Evolutionary conservation across 2,329 filamentous ascomycete genomes (phyloP).

Genomic region (Dryadomyces quercus-mongolicae): DNA sequence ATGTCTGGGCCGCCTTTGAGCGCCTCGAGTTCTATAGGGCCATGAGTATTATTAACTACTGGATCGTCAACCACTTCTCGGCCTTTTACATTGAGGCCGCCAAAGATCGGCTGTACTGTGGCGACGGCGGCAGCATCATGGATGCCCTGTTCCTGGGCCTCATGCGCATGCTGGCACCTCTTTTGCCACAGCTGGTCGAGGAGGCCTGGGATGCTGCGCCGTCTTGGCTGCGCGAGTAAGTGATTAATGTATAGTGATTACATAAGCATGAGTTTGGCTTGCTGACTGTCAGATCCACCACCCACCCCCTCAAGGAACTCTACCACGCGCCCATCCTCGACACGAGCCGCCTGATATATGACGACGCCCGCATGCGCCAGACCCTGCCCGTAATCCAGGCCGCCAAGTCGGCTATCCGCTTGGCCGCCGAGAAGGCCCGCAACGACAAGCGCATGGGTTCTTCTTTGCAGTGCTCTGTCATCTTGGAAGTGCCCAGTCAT

Average conservation of each 20-base stretch:
- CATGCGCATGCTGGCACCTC: slow-evolving; percentile 65
- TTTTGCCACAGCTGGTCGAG: slow-evolving; percentile 74
- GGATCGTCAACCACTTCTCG: slow-evolving; percentile 73
- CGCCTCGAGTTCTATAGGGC: slow-evolving; percentile 76
- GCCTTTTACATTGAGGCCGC: slow-evolving; percentile 88
- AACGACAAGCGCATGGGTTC: slow-evolving; percentile 62
- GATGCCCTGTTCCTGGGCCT: slow-evolving; percentile 60
- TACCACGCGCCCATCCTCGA: slow-evolving; percentile 32
- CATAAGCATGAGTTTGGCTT: slow-evolving; percentile 7
- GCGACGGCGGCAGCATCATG: slow-evolving; percentile 51
- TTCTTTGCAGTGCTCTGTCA: slow-evolving; percentile 65
- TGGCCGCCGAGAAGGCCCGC: slow-evolving; percentile 61
- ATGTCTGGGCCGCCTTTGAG: slow-evolving; percentile 53
- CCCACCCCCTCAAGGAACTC: slow-evolving; percentile 34
- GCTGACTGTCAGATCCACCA: slow-evolving; percentile 13
- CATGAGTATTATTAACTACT: slow-evolving; percentile 61
- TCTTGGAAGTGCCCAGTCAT: slow-evolving; percentile 33
- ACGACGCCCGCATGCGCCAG: slow-evolving; percentile 26
- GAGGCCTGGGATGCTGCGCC: slow-evolving; percentile 78
- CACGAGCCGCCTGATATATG: slow-evolving; percentile 25
- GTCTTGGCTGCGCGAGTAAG: slow-evolving; percentile 38
- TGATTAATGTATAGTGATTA: slow-evolving; percentile 25
- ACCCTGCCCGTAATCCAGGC: slow-evolving; percentile 37
- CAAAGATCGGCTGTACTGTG: slow-evolving; percentile 88
- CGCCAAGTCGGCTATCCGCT: slow-evolving; percentile 57